Base-by-base conservation (phyloP, 139 green algal species). In the Picocystis salinarum region DNA sequence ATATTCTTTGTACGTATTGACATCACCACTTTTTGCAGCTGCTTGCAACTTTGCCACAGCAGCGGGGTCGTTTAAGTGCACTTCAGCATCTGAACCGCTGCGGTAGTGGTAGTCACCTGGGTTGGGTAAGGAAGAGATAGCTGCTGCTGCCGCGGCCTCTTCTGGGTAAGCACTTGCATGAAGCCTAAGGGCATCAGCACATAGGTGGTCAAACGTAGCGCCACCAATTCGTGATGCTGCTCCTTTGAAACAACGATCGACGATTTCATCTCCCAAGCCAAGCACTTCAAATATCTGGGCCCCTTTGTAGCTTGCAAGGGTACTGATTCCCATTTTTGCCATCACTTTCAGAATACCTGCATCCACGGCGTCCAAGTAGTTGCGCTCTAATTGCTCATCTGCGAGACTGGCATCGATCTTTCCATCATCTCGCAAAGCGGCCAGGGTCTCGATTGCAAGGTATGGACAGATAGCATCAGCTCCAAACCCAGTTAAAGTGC, bases 321-420 rank as follows among this genome's bases (percentile, higher is more conserved):
- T 95, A 62, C 52, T 76, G 74, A 95, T 95, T 45, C 84, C 84
- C 84, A 95, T 94, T 66, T 93, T 93, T 37, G 80, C 69, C 67
- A 94, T 84, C 46, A 89, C 68, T 40, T 69, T 67, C 27, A 67
- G 57, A 75, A 81, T 56, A 39, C 74, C 66, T 31, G 57, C 48
- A 28, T 59, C 67, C 34, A 62, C 39, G 15, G 70, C 76, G 55
- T 90, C 75, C 52, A 91, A 79, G 63, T 84, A 95, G 10, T 67
- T 67, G 11, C 69, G 37, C 19, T 69, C 56, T 5, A 93, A 46
- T 19, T 74, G 52, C 6, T 73, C 55, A 6, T 55, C 55, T 23
- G 53, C 49, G 9, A 61, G 22, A 42, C 28, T 36, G 28, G 55
- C 48, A 4, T 62, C 59, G 42, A 85, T 64, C 62, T 73, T 75